phyloP scores from a whole-genome alignment of 176 grass and related monocot genomes.

The Cymbopogon citratus region DNA sequence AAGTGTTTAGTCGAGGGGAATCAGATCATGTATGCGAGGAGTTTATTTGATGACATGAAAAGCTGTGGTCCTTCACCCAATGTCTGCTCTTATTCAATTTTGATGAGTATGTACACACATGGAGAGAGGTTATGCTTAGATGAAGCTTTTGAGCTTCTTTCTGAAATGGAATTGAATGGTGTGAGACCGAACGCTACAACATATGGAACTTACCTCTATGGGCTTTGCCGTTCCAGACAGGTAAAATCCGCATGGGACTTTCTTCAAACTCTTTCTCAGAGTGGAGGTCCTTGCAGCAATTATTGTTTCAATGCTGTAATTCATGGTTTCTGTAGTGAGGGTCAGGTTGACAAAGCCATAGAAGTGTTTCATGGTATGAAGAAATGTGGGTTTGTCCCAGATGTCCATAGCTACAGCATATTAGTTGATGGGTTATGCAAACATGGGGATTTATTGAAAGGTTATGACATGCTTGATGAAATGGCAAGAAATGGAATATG shows the following conservation, averaged over 20 bases:
- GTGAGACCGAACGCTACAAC: conserved; percentile 47
- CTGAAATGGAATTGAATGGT: conserved; percentile 46
- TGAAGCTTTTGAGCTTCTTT: conserved; percentile 52
- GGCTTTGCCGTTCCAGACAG: conserved; percentile 42
- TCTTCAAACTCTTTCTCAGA: conserved; percentile 38
- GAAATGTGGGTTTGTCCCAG: conserved; percentile 27
- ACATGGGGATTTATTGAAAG: conserved; percentile 38
- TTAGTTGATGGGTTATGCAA: conserved; percentile 59
- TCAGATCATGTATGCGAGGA: conserved; percentile 31
- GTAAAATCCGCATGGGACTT: conserved; percentile 42
- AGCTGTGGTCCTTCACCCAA: conserved; percentile 44
- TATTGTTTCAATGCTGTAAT: conserved; percentile 65
- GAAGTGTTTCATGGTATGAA: conserved; percentile 54
- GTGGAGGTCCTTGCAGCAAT: conserved; percentile 40
- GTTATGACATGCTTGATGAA: conserved; percentile 33
- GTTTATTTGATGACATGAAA: conserved; percentile 72
- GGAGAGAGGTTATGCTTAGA: conserved; percentile 41
- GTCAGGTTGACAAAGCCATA: conserved; percentile 32
- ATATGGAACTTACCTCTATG: conserved; percentile 57
- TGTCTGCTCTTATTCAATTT: conserved; percentile 58
- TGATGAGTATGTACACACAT: conserved; percentile 57
- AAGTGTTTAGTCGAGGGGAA: conserved; percentile 50
- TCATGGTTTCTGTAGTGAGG: conserved; percentile 56
- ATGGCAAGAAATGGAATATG: conserved; percentile 55
- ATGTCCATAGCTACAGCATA: conserved; percentile 56